Evolutionary conservation across 1,139 yeast genomes (phyloP).

Genomic region (Yamadazyma spencermartinsiae): DNA sequence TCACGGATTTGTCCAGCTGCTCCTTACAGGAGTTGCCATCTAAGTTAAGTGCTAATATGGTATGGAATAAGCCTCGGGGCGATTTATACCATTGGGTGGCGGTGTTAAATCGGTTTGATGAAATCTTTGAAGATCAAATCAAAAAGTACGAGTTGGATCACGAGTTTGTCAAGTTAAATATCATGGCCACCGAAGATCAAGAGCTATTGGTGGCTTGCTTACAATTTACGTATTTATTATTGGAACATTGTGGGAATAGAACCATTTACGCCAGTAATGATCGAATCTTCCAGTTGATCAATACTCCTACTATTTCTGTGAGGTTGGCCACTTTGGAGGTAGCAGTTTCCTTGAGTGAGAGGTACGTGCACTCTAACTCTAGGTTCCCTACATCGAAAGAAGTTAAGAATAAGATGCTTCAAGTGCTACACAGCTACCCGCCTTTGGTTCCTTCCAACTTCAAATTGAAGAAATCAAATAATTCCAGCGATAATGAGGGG

Average conservation of each 20-base stretch:
- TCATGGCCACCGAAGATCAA: constrained; percentile 49
- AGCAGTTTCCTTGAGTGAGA: constrained; percentile 60
- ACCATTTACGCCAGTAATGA: constrained; percentile 68
- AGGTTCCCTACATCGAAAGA: constrained; percentile 45
- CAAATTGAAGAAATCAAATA: constrained; percentile 20
- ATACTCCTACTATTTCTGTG: constrained; percentile 59
- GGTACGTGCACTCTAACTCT: constrained; percentile 47
- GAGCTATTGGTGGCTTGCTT: constrained; percentile 52
- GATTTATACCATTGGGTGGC: constrained; percentile 79
- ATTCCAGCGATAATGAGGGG: constrained; percentile 18
- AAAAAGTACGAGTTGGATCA: constrained; percentile 54
- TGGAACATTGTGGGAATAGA: constrained; percentile 71
- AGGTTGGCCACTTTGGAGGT: constrained; percentile 64
- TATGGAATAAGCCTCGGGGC: constrained; percentile 71
- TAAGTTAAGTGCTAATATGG: constrained; percentile 27
- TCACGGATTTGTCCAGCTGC: constrained; percentile 34
- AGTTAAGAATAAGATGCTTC: constrained; percentile 46
- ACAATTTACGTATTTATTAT: constrained; percentile 59
- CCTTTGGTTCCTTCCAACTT: constrained; percentile 48
- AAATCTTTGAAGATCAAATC: constrained; percentile 55
- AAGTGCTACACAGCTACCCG: constrained; percentile 58
- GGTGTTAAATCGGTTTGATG: constrained; percentile 74
- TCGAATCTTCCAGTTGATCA: constrained; percentile 59
- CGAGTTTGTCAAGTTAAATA: constrained; percentile 46
- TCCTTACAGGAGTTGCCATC: constrained; percentile 33